These are phyloP conservation scores for Pichia manshurica DNA, from an alignment of 805 yeast species.

Conservation along the genomic window DNA sequence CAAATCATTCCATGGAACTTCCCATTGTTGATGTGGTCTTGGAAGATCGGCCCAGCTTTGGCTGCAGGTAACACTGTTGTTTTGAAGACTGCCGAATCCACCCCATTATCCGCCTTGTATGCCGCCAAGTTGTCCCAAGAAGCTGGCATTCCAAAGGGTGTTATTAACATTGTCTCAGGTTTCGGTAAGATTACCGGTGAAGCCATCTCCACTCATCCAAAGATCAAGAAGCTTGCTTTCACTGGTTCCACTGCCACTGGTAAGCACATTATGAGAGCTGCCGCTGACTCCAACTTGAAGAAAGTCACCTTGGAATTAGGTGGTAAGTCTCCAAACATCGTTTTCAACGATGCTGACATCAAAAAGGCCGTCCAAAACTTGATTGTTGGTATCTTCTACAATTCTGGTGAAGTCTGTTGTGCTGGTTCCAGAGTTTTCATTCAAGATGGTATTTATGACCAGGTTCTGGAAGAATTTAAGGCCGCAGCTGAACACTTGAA, in stretches of 20 bases:
- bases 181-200: slow-evolving; percentile 82
- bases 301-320: slow-evolving; percentile 82
- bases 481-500: slow-evolving; percentile 43
- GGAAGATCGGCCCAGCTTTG: slow-evolving; percentile 92
- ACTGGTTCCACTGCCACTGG: slow-evolving; percentile 93
- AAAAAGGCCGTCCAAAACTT: slow-evolving; percentile 60
- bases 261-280: slow-evolving; percentile 62
- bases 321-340: slow-evolving; percentile 86
- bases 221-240: slow-evolving; percentile 85
- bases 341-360: slow-evolving; percentile 69
- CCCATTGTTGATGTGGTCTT: slow-evolving; percentile 88
- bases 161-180: slow-evolving; percentile 80
- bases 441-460: slow-evolving; percentile 63
- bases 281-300: slow-evolving; percentile 63
- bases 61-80: slow-evolving; percentile 89
- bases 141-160: slow-evolving; percentile 92
- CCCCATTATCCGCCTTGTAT: slow-evolving; percentile 83
- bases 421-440: slow-evolving; percentile 87
- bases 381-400: slow-evolving; percentile 73
- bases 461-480: slow-evolving; percentile 54
- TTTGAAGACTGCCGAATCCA: slow-evolving; percentile 85
- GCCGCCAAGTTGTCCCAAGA: slow-evolving; percentile 63
- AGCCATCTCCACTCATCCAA: slow-evolving; percentile 70
- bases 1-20: slow-evolving; percentile 97
- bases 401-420: slow-evolving; percentile 91